Conservation (phyloP, 1,284 basidiomycete species). For the Leccinum proliferum region DNA sequence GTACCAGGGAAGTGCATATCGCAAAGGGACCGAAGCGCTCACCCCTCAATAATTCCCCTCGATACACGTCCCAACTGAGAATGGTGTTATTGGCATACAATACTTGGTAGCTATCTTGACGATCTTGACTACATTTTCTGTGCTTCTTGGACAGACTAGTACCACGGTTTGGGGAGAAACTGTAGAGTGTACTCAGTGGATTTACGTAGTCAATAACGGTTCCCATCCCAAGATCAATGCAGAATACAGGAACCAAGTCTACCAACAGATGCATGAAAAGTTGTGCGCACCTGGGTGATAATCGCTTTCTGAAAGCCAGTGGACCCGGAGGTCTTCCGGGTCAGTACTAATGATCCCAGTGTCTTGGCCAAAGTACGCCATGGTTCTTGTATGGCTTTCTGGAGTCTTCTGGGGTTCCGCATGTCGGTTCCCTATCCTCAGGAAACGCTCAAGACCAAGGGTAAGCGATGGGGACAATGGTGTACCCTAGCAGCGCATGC, state of each 20-base stretch:
- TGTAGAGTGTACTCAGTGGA: slow-evolving; percentile 13
- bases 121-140: too few species aligned
- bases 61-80: too few species aligned
- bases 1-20: too few species aligned
- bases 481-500: slow-evolving; percentile 23
- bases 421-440: slow-evolving; percentile 18
- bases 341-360: slow-evolving; percentile 37
- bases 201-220: background rate
- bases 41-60: too few species aligned
- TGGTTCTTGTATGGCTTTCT: slow-evolving; percentile 45
- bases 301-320: slow-evolving; percentile 18
- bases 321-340: slow-evolving; percentile 39
- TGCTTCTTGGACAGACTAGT: too few species aligned
- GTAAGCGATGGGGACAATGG: slow-evolving; percentile 9
- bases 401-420: slow-evolving; percentile 49
- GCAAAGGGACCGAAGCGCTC: too few species aligned
- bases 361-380: slow-evolving; percentile 29
- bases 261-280: background rate
- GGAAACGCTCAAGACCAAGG: background rate
- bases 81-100: too few species aligned
- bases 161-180: slow-evolving; percentile 16
- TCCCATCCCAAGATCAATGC: background rate
- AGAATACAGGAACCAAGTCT: too few species aligned
- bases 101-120: too few species aligned
- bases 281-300: slow-evolving; percentile 50